A percentile compares a stretch with the other conserved stretches of the same genome.
Conservation (phyloP, 139 green algal genomes). For the Picochlorum sp. region DNA sequence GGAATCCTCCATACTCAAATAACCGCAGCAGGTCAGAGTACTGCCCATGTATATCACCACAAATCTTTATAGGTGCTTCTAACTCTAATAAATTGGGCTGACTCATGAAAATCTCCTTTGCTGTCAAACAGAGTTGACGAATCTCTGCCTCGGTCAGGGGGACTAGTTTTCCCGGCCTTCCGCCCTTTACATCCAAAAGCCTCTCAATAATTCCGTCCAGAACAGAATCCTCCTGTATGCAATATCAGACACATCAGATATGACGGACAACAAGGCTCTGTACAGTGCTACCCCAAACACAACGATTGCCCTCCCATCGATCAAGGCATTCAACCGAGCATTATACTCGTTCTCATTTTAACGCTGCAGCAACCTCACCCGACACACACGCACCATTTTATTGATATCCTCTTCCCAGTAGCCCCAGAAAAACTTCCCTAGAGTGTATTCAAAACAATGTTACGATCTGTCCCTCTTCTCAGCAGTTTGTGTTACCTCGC, state of each 20-base stretch:
- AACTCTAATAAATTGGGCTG: conserved; percentile 97
- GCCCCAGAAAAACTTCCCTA: no score
- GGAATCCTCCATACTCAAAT: conserved; percentile 99
- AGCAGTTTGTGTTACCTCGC: no score
- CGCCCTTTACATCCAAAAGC: conserved; percentile 79
- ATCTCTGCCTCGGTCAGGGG: conserved; percentile 90
- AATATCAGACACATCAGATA: not conserved
- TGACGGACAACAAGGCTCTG: no score
- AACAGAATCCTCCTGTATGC: conserved; percentile 42
- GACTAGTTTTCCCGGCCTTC: conserved; percentile 88
- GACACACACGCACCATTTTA: no score
- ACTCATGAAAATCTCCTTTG: conserved; percentile 91
- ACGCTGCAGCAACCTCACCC: no score
- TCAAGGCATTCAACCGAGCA: not conserved
- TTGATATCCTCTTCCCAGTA: no score
- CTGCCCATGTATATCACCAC: conserved; percentile 99
- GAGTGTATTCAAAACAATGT: no score
- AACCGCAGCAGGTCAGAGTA: conserved; percentile 95
- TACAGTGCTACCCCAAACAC: not conserved
- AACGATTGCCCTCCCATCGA: not conserved
- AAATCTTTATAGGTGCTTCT: conserved; percentile 99
- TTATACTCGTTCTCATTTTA: no score
- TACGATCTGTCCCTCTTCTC: no score
- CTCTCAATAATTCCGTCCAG: conserved; percentile 92
- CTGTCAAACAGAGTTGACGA: conserved; percentile 78